Percentiles rank a stretch among this genome's conserved stretches.
Evolutionary conservation across 1,284 basidiomycete genomes (phyloP).

Genomic region (Apiotrichum veenhuisii): DNA sequence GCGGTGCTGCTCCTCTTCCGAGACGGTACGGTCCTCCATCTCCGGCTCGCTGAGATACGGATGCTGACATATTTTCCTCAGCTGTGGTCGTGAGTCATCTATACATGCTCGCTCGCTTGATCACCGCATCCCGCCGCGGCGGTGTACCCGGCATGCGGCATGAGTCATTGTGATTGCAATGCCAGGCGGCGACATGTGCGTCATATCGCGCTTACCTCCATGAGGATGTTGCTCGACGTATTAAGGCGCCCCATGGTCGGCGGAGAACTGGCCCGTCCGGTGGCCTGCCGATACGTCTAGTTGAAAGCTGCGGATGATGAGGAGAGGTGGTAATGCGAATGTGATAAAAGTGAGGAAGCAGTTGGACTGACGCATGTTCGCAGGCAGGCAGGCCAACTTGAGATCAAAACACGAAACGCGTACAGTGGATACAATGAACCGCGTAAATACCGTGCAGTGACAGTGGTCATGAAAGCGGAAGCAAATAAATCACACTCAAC

Average conservation of each 20-base stretch:
- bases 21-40: slow-evolving; percentile 70
- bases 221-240: slow-evolving; percentile 33
- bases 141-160: too few relatives aligned
- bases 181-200: too few relatives aligned
- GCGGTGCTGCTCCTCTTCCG: slow-evolving; percentile 63
- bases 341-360: background rate
- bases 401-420: too few relatives aligned
- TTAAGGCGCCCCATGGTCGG: background rate
- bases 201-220: slow-evolving; percentile 35
- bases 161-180: too few relatives aligned
- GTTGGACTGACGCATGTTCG: too few relatives aligned
- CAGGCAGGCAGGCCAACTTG: too few relatives aligned
- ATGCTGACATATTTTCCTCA: slow-evolving; percentile 62
- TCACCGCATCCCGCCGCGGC: background rate
- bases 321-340: background rate
- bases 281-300: background rate
- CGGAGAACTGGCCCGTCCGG: background rate
- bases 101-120: background rate
- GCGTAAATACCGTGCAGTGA: too few relatives aligned
- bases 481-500: too few relatives aligned
- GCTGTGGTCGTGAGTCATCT: slow-evolving; percentile 23
- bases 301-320: background rate
- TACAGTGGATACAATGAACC: too few relatives aligned
- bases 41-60: slow-evolving; percentile 80
- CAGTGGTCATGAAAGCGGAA: too few relatives aligned